Evolutionary conservation across 305 asterid species (phyloP).

Genomic region (Fraxinus greggii): DNA sequence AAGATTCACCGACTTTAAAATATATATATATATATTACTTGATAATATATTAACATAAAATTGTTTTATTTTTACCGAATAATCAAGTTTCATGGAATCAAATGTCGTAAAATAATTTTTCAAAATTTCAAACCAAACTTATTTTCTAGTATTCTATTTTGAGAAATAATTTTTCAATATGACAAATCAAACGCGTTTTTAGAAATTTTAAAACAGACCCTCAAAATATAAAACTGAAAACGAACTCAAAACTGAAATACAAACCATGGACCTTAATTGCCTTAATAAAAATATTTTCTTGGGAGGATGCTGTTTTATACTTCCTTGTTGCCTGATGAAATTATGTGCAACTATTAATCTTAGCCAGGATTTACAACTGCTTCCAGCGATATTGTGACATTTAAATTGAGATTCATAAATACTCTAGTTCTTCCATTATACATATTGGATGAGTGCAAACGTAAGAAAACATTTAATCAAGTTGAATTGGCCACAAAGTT

Average conservation of each 20-base stretch:
- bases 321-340: background rate
- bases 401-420: background rate
- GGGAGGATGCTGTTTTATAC: background rate
- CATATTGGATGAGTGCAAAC: background rate
- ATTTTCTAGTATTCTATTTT: background rate
- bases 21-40: background rate
- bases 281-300: background rate
- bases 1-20: background rate
- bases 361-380: background rate
- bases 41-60: background rate
- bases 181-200: background rate
- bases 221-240: background rate
- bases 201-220: background rate
- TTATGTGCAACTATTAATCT: background rate
- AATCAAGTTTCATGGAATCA: background rate
- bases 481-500: background rate
- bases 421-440: background rate
- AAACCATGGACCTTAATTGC: background rate
- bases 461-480: background rate
- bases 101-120: background rate
- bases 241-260: too few relatives aligned
- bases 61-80: background rate
- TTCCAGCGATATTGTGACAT: background rate
- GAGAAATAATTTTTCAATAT: background rate
- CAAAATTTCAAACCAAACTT: background rate